phyloP scores from a whole-genome alignment of 495 filamentous ascomycete genomes.

The Penicillium maclennaniae region DNA sequence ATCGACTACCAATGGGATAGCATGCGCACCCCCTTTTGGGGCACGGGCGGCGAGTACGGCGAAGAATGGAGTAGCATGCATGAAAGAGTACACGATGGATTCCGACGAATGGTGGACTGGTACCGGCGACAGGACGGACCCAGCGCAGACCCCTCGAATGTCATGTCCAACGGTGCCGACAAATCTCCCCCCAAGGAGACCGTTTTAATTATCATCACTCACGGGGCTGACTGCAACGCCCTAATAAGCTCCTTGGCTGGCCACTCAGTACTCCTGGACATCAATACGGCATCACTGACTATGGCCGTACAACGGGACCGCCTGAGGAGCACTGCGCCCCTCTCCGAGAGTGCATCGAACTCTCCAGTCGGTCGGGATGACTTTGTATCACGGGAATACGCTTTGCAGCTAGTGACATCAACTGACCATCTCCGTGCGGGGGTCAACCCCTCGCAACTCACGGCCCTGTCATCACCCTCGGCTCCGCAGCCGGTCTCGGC shows the following conservation, averaged over 20 bases:
- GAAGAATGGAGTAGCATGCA: conserved; percentile 98
- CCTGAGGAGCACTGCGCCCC: conserved; percentile 22
- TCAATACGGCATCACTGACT: conserved; percentile 84
- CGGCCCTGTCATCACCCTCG: conserved; percentile 28
- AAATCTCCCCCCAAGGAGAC: conserved; percentile 65
- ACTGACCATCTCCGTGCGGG: conserved; percentile 73
- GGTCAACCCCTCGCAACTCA: conserved; percentile 30
- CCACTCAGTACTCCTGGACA: conserved; percentile 82
- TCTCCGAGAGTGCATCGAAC: conserved; percentile 15
- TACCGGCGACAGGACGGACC: conserved; percentile 57
- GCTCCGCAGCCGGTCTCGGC: conserved; percentile 18
- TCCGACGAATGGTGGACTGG: conserved; percentile 75
- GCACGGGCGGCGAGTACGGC: conserved; percentile 78
- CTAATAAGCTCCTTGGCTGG: conserved; percentile 87
- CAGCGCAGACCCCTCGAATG: conserved; percentile 17
- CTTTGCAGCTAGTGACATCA: conserved; percentile 70
- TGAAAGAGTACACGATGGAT: conserved; percentile 72
- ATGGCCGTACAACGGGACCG: conserved; percentile 72
- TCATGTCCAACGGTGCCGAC: conserved; percentile 39
- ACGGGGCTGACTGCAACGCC: conserved; percentile 97
- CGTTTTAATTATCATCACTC: conserved; percentile 87
- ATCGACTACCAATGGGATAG: conserved; percentile 96
- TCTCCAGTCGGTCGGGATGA: conserved; percentile 17
- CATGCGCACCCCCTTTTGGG: conserved; percentile 74
- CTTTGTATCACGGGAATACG: conserved; percentile 59